phyloP scores from a whole-genome alignment of 2,329 filamentous ascomycete species.

The Catunica adiposa region DNA sequence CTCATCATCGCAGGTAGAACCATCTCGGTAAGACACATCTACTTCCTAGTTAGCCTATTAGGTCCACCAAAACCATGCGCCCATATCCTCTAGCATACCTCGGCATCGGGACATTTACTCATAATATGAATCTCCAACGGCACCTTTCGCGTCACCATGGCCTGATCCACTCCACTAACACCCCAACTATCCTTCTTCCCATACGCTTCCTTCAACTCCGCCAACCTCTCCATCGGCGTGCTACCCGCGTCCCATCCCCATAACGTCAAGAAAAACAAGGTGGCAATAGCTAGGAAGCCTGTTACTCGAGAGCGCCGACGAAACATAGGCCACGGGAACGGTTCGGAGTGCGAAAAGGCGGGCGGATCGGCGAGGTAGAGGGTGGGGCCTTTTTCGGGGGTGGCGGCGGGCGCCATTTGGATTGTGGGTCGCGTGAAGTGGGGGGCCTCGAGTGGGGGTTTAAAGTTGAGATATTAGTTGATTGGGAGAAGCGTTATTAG shows the following conservation, averaged over 20 bases:
- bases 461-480: background rate
- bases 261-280: background rate
- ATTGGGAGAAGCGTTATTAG: background rate
- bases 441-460: background rate
- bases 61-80: background rate
- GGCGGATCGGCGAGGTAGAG: background rate
- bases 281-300: background rate
- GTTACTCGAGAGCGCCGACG: background rate
- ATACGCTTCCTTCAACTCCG: constrained; percentile 5
- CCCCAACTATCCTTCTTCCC: background rate
- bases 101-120: constrained; percentile 89
- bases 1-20: constrained; percentile 76
- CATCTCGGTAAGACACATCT: constrained; percentile 64
- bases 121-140: constrained; percentile 91
- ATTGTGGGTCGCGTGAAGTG: background rate
- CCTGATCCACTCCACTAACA: background rate
- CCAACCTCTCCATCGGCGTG: constrained; percentile 3
- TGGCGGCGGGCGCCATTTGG: background rate
- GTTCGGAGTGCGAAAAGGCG: constrained; percentile 1
- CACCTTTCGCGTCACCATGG: constrained; percentile 29
- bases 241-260: constrained; percentile 7
- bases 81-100: constrained; percentile 24
- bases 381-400: background rate
- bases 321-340: constrained; percentile 3
- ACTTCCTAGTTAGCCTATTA: background rate